A percentile compares a stretch with the other conserved stretches of the same genome.
Evolutionary conservation across 176 grass and related monocot genomes (phyloP).

Genomic region (Zea mays): Zm-B73-REFERENCE-NAM-5.0 NC_050100.1:48094001-48094500

Average conservation of each 20-base stretch:
- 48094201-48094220: conserved; percentile 35
- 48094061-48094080: neutral
- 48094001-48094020: conserved; percentile 13
- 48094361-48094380: neutral
- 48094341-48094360: conserved; percentile 41
- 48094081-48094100: conserved; percentile 6
- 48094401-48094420: conserved; percentile 1
- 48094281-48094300: conserved; percentile 21
- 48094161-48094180: conserved; percentile 34
- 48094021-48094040: conserved; percentile 22
- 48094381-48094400: conserved; percentile 13
- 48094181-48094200: conserved; percentile 12
- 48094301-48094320: conserved; percentile 30
- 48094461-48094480: conserved; percentile 28
- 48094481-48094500: neutral
- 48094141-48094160: conserved; percentile 37
- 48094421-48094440: neutral
- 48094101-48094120: conserved; percentile 6
- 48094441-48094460: conserved; percentile 4
- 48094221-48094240: conserved; percentile 23
- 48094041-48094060: conserved; percentile 24
- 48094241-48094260: conserved; percentile 38
- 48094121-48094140: conserved; percentile 1
- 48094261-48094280: conserved; percentile 47
- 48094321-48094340: conserved; percentile 23